Conservation (phyloP, 2,329 filamentous ascomycete genomes). For the Ceratocystiopsis brevicomis region DNA sequence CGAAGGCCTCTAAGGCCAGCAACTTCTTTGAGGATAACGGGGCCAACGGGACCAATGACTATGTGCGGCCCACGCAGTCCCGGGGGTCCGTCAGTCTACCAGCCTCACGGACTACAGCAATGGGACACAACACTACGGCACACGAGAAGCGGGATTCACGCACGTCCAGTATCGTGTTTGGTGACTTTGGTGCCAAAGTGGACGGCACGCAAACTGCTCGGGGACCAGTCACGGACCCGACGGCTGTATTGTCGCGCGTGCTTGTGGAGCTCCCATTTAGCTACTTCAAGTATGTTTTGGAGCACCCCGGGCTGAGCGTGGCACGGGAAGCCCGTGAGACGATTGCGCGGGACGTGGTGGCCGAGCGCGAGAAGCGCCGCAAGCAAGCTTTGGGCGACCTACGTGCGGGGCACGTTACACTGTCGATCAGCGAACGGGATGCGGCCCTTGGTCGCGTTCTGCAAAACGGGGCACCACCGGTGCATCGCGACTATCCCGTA, state of each 20-base stretch:
- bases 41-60: too few species aligned
- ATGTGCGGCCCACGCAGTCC: neutral
- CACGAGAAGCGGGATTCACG: too few species aligned
- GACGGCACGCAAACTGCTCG: too few species aligned
- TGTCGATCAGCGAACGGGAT: constrained; percentile 1
- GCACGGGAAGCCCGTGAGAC: neutral
- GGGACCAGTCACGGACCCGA: too few species aligned
- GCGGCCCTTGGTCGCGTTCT: constrained; percentile 5
- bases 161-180: constrained; percentile 40
- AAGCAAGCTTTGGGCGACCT: constrained; percentile 21
- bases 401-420: neutral
- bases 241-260: constrained; percentile 36
- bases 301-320: constrained; percentile 37
- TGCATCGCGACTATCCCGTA: constrained; percentile 1
- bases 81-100: constrained; percentile 7
- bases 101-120: too few species aligned
- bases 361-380: constrained; percentile 39
- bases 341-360: constrained; percentile 23
- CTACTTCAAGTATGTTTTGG: constrained; percentile 45
- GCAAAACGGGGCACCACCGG: constrained; percentile 1
- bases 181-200: constrained; percentile 31
- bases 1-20: too few species aligned
- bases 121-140: too few species aligned
- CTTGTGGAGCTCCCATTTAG: constrained; percentile 52
- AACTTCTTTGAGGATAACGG: too few species aligned